Evolutionary conservation across 2,329 filamentous ascomycete genomes (phyloP), one percentile per base, ranked within the genome.

Genomic region (Alternaria gansuensis): DNA sequence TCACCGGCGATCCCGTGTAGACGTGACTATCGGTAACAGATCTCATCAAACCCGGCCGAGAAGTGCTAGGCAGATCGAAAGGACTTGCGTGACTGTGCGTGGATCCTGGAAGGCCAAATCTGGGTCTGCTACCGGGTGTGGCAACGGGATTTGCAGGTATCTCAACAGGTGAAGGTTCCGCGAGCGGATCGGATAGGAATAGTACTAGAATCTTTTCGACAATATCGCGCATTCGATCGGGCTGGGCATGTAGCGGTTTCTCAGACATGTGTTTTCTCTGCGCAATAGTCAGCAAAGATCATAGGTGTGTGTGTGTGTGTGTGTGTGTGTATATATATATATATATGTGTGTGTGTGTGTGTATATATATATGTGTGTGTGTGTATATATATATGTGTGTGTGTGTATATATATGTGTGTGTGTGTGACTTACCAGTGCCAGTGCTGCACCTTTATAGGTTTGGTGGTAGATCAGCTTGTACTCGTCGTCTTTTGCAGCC

Each of bases 401-500:
- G 17, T 17, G 17, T 17, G 17, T 17, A 17, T 17, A 17, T 28
- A 8, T 5, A 10, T 3, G 3, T 4, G 17, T 23, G 10, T 17
- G 10, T 45, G 26, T 26, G 13, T 23, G 7, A 50, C 59, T 67
- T 62, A 79, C 77, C 51, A 84, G 78, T 5, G 82, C 79, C 51
- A 84, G 79, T n/a, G 76, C 77, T 2, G 81, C 78, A 13, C 80
- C 80, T 60, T 82, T 83, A 70, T 79, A 83, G 3, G 79, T 79
- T 62, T 84, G 82, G 56, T 84, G 82, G 54, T 84, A 85, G 26
- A 84, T 75, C 4, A 82, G 65, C 65, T 84, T 85, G 72, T 80
- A 84, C 60, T 84, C 82, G 55, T 83, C 82, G 44, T 83, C 81
- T 45, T 76, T 79, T 1, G 69, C 69, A 2, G 67, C 70, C 41